These are phyloP conservation scores for Echinosophora koreensis DNA, from an alignment of 306 rosid genomes.

Conservation along the genomic window DNA sequence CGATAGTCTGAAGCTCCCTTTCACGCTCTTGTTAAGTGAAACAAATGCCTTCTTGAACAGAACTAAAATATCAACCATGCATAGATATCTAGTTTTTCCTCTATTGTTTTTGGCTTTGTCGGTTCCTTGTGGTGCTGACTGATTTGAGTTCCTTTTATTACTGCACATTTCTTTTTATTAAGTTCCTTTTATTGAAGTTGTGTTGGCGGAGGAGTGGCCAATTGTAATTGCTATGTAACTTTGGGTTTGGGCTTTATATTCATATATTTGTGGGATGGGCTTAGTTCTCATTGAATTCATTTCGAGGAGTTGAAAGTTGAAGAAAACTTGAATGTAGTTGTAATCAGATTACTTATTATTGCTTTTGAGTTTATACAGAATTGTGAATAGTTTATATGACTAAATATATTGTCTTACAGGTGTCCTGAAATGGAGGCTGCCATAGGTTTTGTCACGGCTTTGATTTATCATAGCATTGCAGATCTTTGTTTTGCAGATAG, in stretches of 20 bases:
- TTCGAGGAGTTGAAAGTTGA: slow-evolving; percentile 24
- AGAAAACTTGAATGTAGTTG: neutral
- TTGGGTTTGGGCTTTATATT: slow-evolving; percentile 6
- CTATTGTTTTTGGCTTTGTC: neutral
- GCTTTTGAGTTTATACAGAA: too few relatives aligned
- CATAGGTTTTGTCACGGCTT: slow-evolving; percentile 36
- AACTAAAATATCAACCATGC: neutral
- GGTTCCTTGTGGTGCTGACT: neutral
- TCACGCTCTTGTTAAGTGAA: neutral
- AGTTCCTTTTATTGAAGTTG: neutral
- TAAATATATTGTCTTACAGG: slow-evolving; percentile 44
- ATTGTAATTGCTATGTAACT: neutral
- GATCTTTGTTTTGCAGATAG: slow-evolving; percentile 39
- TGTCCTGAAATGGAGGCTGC: slow-evolving; percentile 39
- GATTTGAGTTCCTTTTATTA: neutral
- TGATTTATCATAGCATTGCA: slow-evolving; percentile 18
- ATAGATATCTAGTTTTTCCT: neutral
- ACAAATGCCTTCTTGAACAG: neutral
- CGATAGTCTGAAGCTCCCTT: neutral
- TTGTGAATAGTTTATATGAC: neutral
- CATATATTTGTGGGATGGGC: neutral
- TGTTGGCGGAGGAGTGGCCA: neutral
- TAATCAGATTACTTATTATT: neutral
- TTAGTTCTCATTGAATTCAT: neutral
- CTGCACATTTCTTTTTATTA: neutral